Percentiles rank a stretch among this genome's conserved stretches.
Conservation (phyloP, 805 yeast species). For the Alloascoidea hylecoeti region DNA sequence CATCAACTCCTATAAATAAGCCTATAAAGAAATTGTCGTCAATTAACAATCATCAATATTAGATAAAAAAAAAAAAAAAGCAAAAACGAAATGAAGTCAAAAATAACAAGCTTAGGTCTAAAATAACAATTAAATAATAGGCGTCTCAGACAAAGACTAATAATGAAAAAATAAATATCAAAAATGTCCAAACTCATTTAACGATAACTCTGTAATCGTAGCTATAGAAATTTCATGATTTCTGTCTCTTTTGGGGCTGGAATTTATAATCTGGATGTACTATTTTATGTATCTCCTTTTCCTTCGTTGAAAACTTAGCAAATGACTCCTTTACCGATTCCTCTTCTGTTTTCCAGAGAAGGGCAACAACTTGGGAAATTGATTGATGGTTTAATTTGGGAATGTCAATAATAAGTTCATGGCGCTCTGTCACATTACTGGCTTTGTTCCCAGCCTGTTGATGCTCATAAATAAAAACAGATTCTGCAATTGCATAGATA, state of each 20-base stretch:
- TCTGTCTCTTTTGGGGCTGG: conserved; percentile 23
- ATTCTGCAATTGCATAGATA: conserved; percentile 12
- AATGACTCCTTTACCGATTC: conserved; percentile 21
- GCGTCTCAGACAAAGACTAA: too few species aligned
- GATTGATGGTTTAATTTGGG: conserved; percentile 25
- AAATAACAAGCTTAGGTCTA: too few species aligned
- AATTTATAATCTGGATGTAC: conserved; percentile 30
- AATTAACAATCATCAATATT: conserved; percentile 4
- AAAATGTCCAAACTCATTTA: too few species aligned
- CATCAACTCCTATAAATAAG: too few species aligned
- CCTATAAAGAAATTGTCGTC: conserved; percentile 4
- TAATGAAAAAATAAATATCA: too few species aligned
- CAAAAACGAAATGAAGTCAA: conserved; percentile 3
- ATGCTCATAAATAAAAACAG: not conserved
- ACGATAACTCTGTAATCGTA: too few species aligned
- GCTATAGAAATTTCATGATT: too few species aligned
- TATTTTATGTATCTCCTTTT: conserved; percentile 24
- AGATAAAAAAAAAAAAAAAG: conserved; percentile 2
- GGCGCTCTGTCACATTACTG: not conserved
- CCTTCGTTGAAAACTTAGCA: conserved; percentile 22
- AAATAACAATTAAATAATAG: too few species aligned
- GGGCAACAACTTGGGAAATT: conserved; percentile 26
- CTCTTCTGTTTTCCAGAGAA: conserved; percentile 30
- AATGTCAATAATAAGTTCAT: conserved; percentile 9
- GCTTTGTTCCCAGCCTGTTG: not conserved